phyloP scores from a whole-genome alignment of 352 stramenopile genomes.

The Phytophthora sansomeana region DNA sequence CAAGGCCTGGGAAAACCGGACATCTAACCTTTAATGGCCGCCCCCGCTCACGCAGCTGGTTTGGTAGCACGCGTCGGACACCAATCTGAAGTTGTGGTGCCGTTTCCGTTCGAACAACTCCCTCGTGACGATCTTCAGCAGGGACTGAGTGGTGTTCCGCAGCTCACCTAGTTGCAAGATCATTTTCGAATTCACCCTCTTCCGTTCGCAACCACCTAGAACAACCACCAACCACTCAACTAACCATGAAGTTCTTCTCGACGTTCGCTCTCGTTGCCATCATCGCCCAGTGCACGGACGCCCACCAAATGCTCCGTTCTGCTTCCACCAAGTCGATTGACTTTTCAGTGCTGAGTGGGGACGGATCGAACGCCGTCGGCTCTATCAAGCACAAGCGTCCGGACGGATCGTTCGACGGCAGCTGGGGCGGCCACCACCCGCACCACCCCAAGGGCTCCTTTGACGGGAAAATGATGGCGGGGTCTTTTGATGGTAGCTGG shows the following conservation, averaged over 20 bases:
- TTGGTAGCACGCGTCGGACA: conserved; percentile 24
- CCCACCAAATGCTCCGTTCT: conserved; percentile 34
- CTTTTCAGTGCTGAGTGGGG: conserved; percentile 18
- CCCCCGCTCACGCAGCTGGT: conserved; percentile 7
- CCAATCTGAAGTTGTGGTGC: conserved; percentile 4
- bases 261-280: conserved; percentile 26
- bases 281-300: conserved; percentile 21
- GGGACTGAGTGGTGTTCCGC: not conserved
- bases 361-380: conserved; percentile 6
- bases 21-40: conserved; percentile 2
- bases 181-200: conserved; percentile 30
- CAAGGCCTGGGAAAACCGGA: conserved; percentile 13
- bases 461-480: conserved; percentile 21
- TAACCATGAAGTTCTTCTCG: conserved; percentile 32
- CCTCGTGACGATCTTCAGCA: not conserved
- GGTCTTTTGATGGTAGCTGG: conserved; percentile 20
- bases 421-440: conserved; percentile 13
- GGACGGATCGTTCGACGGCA: conserved; percentile 12
- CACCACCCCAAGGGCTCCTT: conserved; percentile 25
- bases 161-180: conserved; percentile 1
- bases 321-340: conserved; percentile 18
- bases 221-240: not conserved
- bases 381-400: conserved; percentile 20
- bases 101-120: not conserved
- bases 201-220: conserved; percentile 10